Evolutionary conservation across 75 land plant species (phyloP), one percentile per base, ranked within the genome.

Genomic region (Pinus taeda): DNA sequence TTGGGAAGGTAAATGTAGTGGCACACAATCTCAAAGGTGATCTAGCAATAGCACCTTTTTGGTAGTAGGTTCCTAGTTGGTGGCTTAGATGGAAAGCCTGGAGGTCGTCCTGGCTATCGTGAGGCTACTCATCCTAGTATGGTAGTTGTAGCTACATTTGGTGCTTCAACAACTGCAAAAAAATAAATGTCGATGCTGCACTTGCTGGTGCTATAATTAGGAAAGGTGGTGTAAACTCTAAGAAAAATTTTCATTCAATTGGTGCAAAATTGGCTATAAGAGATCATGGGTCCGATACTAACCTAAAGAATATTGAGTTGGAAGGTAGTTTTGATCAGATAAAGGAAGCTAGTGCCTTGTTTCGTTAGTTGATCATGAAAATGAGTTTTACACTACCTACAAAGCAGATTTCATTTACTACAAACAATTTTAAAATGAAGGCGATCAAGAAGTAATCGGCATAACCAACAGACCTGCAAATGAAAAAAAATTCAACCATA

Each of bases 301-400:
- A 84, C 36, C 76, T 88, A 57, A 90, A 80, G 83, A 94, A 92
- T 80, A 89, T 96, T 77, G 99, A 96, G 74, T 89, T 96, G 60
- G 93, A 93, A 78, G 99, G 99, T 0, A 82, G 90, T 1, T 89
- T 92, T 77, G 99, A 96, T 17, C 97, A 96, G 83, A 94, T 96
- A 36, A 85, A 88, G 59, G 82, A 90, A 17, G n/a, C n/a, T n/a
- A n/a, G n/a, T n/a, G n/a, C n/a, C n/a, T n/a, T n/a, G n/a, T n/a
- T n/a, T n/a, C n/a, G n/a, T n/a, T n/a, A n/a, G n/a, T n/a, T n/a
- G n/a, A n/a, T n/a, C n/a, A n/a, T n/a, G n/a, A n/a, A n/a, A n/a
- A n/a, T n/a, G n/a, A n/a, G n/a, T n/a, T n/a, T n/a, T n/a, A n/a
- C n/a, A n/a, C n/a, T n/a, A n/a, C n/a, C n/a, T n/a, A n/a, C n/a